Evolutionary conservation across 352 stramenopile genomes (phyloP).

Genomic region (Globisporangium heterothallicum): DNA sequence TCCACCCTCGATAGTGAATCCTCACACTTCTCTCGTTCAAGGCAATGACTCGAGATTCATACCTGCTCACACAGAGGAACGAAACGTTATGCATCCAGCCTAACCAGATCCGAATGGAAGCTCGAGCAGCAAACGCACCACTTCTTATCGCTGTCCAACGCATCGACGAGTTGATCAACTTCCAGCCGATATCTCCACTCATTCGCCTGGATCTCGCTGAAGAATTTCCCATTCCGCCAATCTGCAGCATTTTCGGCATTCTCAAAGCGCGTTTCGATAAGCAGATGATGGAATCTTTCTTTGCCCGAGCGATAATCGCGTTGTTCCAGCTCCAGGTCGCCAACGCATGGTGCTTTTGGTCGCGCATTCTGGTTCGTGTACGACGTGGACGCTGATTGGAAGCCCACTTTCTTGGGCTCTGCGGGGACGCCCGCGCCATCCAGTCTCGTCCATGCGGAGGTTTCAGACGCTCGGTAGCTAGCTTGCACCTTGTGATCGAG

Average conservation of each 20-base stretch:
- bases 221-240: constrained; percentile 54
- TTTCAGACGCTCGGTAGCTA: constrained; percentile 37
- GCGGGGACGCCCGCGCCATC: constrained; percentile 14
- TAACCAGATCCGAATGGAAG: neutral
- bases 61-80: constrained; percentile 17
- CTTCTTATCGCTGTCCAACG: constrained; percentile 67
- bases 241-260: constrained; percentile 18
- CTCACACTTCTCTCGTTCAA: constrained; percentile 51
- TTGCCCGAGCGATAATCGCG: constrained; percentile 52
- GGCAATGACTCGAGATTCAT: constrained; percentile 58
- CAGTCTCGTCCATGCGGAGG: constrained; percentile 37
- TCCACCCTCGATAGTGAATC: constrained; percentile 97
- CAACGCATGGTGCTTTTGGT: constrained; percentile 16
- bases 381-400: constrained; percentile 6
- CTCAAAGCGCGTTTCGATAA: constrained; percentile 46
- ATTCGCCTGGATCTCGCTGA: constrained; percentile 52
- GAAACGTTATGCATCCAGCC: neutral
- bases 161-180: constrained; percentile 59
- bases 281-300: constrained; percentile 55
- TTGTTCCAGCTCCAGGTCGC: constrained; percentile 46
- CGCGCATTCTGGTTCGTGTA: neutral
- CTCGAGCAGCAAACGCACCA: constrained; percentile 30
- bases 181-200: constrained; percentile 58
- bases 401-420: constrained; percentile 1
- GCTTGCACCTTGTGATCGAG: constrained; percentile 34